Base-by-base conservation (phyloP, 352 stramenopile genomes). In the Phytophthora syringae region DNA sequence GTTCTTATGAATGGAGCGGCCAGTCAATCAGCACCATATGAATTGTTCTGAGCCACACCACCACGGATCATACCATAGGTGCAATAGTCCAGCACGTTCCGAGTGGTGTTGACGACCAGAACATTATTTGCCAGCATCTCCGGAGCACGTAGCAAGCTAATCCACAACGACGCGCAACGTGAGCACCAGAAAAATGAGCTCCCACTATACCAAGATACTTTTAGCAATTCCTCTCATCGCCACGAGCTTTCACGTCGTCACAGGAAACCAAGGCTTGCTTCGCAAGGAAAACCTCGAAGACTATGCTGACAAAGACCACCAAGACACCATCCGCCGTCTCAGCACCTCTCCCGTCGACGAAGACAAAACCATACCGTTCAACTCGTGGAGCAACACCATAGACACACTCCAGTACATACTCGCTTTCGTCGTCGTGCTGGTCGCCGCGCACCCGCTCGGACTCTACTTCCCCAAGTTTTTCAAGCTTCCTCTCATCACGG, bases 381-480 rank as follows among this genome's bases (percentile, higher is more conserved):
- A 65, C 47, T 77, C 61, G 2, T 63, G 58, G 58, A 64, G 60
- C 22, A 67, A 65, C 30, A 72, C 72, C 27, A 67, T 77, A 47
- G 67, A 82, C 43, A 84, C 80, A 18, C 60, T 89, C 16, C 60
- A 65, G 20, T 68, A 82, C 48, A 63, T 65, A 2, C 63, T 86
- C n/a, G 74, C 67, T 39, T 90, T 90, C 60, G 61, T 86, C 37
- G 70, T 90, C 43, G 77, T 90, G 21, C 67, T 88, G 30, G 52
- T 79, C 7, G 79, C 78, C 11, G 81, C 79, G 18, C 79, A 88
- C 52, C 81, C 81, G 18, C 73, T 90, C 34, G 81, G 77, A 27
- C n/a, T n/a, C n/a, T n/a, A n/a, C n/a, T n/a, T n/a, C n/a, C n/a
- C n/a, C n/a, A n/a, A n/a, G n/a, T n/a, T n/a, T n/a, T n/a, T n/a